Evolutionary conservation across 257 asterid species (phyloP).

Genomic region (Solanum chilense): DNA sequence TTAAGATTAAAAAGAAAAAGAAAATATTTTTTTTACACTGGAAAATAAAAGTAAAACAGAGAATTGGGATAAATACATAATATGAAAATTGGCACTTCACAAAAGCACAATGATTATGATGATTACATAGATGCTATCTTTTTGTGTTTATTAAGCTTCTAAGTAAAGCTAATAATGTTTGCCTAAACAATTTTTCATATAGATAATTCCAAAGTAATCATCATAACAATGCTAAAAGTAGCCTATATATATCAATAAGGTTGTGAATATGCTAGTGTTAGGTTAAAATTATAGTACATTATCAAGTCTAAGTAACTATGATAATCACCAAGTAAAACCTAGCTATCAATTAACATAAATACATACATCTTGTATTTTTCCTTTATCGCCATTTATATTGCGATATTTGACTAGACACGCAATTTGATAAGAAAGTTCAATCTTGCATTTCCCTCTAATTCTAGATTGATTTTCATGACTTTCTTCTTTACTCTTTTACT

Average conservation of each 20-base stretch:
- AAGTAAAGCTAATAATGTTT: constrained; percentile 52
- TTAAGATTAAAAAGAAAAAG: background rate
- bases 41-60: background rate
- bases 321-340: background rate
- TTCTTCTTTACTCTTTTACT: background rate
- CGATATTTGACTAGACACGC: background rate
- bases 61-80: background rate
- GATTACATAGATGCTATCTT: constrained; percentile 28
- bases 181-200: background rate
- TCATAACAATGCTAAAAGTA: background rate
- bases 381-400: background rate
- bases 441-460: background rate
- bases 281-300: background rate
- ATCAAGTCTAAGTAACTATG: background rate
- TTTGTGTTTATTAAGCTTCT: constrained; percentile 57
- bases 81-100: background rate
- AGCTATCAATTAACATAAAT: no score
- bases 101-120: constrained; percentile 23
- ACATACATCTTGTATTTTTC: no score
- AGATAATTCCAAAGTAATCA: constrained; percentile 2
- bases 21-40: background rate
- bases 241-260: background rate
- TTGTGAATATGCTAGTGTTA: background rate
- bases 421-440: background rate
- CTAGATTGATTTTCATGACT: background rate